A percentile compares a stretch with the other conserved stretches of the same genome.
These are phyloP conservation scores for Didymella segeticola DNA, from an alignment of 2,329 filamentous ascomycete species.

Conservation along the genomic window DNA sequence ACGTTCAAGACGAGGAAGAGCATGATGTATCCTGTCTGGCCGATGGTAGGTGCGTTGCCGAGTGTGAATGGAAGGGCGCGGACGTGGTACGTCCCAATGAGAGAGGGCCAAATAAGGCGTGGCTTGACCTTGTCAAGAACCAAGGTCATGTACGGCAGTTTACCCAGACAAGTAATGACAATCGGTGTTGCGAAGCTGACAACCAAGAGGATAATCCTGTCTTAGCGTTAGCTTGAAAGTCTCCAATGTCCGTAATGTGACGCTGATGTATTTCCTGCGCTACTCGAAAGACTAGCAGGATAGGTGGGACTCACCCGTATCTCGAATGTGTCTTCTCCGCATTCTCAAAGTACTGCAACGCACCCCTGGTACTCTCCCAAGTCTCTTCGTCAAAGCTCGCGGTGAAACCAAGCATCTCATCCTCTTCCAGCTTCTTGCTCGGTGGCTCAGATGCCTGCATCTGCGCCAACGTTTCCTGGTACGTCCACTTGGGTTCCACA, in stretches of 20 bases:
- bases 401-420: constrained; percentile 24
- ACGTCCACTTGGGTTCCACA: constrained; percentile 27
- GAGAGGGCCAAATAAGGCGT: constrained; percentile 23
- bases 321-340: constrained; percentile 20
- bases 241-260: too few species aligned
- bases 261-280: constrained; percentile 17
- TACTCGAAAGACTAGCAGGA: neutral
- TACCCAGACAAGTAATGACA: constrained; percentile 19
- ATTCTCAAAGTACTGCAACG: constrained; percentile 17
- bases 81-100: constrained; percentile 24
- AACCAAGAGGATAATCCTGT: constrained; percentile 5
- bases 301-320: constrained; percentile 19
- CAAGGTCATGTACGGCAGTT: constrained; percentile 20
- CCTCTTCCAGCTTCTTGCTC: constrained; percentile 11
- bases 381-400: constrained; percentile 15
- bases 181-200: constrained; percentile 29
- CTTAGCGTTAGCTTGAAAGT: too few species aligned
- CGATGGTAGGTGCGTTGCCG: constrained; percentile 51
- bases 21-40: constrained; percentile 56
- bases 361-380: constrained; percentile 11
- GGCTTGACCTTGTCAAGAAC: constrained; percentile 22
- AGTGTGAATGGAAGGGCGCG: constrained; percentile 21
- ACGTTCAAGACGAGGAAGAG: constrained; percentile 31
- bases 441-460: constrained; percentile 11
- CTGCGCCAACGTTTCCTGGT: constrained; percentile 23